These are phyloP conservation scores for Tuber aestivum DNA, from an alignment of 495 filamentous ascomycete species.

Conservation along the genomic window DNA sequence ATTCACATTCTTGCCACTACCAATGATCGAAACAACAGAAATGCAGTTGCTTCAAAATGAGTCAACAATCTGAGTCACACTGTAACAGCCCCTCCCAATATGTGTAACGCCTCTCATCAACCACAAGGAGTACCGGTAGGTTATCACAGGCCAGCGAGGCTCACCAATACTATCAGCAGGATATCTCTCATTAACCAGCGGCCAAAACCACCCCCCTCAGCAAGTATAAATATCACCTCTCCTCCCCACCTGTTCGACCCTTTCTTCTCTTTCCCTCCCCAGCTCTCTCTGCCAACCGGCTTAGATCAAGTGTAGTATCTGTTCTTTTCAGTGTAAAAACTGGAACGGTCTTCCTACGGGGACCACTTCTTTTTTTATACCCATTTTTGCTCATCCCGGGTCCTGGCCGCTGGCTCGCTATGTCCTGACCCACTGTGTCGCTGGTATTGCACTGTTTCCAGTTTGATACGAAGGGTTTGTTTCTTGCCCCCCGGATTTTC, in stretches of 20 bases:
- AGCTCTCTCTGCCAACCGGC: slow-evolving; percentile 62
- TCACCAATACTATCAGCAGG: neutral
- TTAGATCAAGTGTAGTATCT: slow-evolving; percentile 97
- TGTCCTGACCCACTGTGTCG: neutral
- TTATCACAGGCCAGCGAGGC: too few relatives aligned
- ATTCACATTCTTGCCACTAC: too few relatives aligned
- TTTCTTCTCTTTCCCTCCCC: slow-evolving; percentile 20
- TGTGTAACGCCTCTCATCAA: too few relatives aligned
- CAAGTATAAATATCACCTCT: neutral
- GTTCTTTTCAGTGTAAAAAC: slow-evolving; percentile 4
- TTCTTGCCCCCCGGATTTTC: too few relatives aligned
- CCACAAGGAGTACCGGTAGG: too few relatives aligned
- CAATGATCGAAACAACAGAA: too few relatives aligned
- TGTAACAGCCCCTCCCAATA: too few relatives aligned
- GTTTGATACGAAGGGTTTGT: neutral
- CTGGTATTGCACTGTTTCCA: neutral
- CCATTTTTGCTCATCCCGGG: neutral
- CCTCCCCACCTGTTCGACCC: neutral
- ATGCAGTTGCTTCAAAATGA: too few relatives aligned
- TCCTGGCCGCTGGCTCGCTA: neutral
- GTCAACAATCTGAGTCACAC: too few relatives aligned
- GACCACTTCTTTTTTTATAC: neutral
- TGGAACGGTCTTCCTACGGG: neutral
- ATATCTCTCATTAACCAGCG: neutral
- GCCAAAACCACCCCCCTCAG: neutral